Evolutionary conservation across 208 protist genomes (phyloP).

Genomic region (Leishmania lainsoni): DNA sequence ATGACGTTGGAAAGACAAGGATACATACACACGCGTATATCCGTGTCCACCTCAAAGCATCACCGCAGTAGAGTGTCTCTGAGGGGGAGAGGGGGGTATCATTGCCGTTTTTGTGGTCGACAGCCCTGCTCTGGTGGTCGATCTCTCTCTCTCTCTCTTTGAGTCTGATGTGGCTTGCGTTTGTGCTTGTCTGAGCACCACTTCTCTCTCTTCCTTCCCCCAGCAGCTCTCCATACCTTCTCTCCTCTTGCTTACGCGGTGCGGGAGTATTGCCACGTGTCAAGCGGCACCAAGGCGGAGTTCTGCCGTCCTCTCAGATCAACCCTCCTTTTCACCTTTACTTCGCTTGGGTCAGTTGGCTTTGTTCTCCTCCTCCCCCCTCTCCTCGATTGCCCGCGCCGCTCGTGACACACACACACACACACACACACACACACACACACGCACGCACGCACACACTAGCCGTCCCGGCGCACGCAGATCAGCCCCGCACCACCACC

Average conservation of each 20-base stretch:
- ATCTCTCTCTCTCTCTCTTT: not conserved
- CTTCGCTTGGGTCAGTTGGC: not conserved
- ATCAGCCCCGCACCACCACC: not conserved
- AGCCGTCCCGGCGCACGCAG: not conserved
- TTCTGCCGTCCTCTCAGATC: not conserved
- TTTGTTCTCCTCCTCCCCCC: not conserved
- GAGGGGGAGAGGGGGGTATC: not conserved
- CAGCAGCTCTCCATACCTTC: not conserved
- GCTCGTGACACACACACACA: not conserved
- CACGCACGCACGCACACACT: not conserved
- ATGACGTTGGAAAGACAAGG: not conserved
- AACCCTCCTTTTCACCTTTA: not conserved
- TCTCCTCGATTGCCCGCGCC: not conserved
- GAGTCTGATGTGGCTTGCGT: not conserved
- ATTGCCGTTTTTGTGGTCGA: not conserved
- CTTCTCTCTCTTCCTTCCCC: not conserved
- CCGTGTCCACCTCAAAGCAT: not conserved
- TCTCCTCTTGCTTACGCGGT: not conserved
- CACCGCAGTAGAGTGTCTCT: not conserved
- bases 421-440: too few relatives aligned
- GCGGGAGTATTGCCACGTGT: too few relatives aligned
- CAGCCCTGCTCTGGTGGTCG: not conserved
- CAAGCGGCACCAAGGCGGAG: too few relatives aligned
- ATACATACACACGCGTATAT: not conserved
- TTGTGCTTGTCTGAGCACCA: not conserved